phyloP scores from a whole-genome alignment of 1,284 basidiomycete species.

The Phaffia rhodozyma region DNA sequence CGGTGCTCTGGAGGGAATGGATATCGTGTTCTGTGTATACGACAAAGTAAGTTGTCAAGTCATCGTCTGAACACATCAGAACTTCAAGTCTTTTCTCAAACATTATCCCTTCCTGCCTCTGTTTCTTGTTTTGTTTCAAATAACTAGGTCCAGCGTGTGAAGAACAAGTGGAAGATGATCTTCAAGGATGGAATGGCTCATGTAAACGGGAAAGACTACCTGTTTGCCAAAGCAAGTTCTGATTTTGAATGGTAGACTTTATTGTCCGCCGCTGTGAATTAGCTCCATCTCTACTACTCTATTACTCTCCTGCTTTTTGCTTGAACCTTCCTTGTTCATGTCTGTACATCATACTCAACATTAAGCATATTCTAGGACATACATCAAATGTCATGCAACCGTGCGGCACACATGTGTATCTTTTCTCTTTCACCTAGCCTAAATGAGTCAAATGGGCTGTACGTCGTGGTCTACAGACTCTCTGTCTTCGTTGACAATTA shows the following conservation, averaged over 20 bases:
- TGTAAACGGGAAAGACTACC: slow-evolving; percentile 91
- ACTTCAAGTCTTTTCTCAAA: slow-evolving; percentile 1
- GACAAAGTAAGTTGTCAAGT: slow-evolving; percentile 61
- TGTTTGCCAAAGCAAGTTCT: slow-evolving; percentile 80
- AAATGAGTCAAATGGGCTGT: no score
- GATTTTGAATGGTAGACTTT: slow-evolving; percentile 15
- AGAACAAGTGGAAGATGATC: slow-evolving; percentile 99
- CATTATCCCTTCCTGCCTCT: neutral
- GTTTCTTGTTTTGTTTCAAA: neutral
- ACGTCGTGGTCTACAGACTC: no score
- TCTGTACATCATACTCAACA: no score
- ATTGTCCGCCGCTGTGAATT: no score
- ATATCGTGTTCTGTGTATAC: slow-evolving; percentile 97
- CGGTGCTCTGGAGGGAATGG: slow-evolving; percentile 40
- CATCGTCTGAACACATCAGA: slow-evolving; percentile 7
- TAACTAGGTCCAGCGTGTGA: slow-evolving; percentile 78
- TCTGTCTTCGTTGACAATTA: no score
- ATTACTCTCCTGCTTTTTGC: no score
- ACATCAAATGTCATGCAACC: no score
- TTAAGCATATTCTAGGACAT: no score
- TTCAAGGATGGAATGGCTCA: slow-evolving; percentile 97
- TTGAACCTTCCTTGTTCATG: no score
- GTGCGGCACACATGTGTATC: no score
- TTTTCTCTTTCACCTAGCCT: no score
- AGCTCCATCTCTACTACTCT: no score